Evolutionary conservation across 768 basidiomycete genomes (phyloP), one percentile per base, ranked within the genome.

Genomic region (Hericium rajendrae): DNA sequence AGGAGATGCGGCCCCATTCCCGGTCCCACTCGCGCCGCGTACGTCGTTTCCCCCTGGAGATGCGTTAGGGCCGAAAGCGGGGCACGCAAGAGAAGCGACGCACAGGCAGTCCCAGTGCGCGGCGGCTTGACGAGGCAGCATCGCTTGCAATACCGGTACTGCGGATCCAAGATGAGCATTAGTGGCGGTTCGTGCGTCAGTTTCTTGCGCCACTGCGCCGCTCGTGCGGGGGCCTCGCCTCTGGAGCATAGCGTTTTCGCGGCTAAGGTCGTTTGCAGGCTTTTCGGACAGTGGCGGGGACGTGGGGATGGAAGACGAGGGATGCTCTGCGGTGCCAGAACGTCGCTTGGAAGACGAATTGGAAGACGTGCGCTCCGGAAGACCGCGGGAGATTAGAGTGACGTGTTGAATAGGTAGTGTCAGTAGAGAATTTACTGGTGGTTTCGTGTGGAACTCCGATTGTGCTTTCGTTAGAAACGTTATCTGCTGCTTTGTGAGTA

Each of bases 1-100:
- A 94, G 70, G 66, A 73, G 0, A 88, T 73, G 28, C 75, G 70
- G 0, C 94, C 94, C 88, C 90, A 97, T 64, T 94, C 92, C 24
- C 72, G 70, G 61, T 91, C 82, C 86, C 89, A 94, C 48, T 74
- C 69, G 38, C 65, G 69, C 46, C 65, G 67, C 16, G 74, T 78
- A 38, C 66, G 69, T 38, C 71, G 72, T 60, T 79, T 86, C 3
- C 73, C 78, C 22, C 86, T 86, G 67, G 43, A n/a, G 48, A 48
- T 53, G 12, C 18, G 20, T 8, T 32, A 58, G 13, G 5, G 8
- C 15, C 26, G 12, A 9, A 15, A 48, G 56, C 20, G 28, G 1
- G 32, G 20, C 22, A 11, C 15, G 9, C 12, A 38, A 9, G 43
- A 6, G 4, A 40, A 22, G 18, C 37, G 41, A 26, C 83, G 60